A percentile compares a stretch with the other conserved stretches of the same genome.
These are phyloP conservation scores for Rhododendron henanense DNA, from an alignment of 148 eudicot genomes.

Conservation along the genomic window DNA sequence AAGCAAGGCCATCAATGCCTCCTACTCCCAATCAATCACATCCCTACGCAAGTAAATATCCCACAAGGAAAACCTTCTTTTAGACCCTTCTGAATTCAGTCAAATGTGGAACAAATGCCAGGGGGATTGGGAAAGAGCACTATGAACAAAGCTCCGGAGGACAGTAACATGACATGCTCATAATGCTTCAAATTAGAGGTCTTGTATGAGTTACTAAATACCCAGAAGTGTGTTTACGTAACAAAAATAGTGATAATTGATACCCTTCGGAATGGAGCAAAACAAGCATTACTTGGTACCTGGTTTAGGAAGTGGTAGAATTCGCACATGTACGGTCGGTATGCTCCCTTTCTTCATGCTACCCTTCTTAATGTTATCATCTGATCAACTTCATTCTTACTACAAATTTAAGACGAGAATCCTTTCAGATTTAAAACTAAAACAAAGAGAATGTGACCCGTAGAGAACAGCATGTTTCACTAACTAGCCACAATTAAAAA, in stretches of 20 bases:
- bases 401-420: not conserved
- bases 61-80: not conserved
- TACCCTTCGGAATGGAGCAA: not conserved
- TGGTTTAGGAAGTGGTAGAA: not conserved
- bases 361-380: not conserved
- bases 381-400: constrained; percentile 8
- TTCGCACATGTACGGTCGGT: not conserved
- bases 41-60: not conserved
- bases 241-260: not conserved
- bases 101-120: not conserved
- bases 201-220: not conserved
- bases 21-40: not conserved
- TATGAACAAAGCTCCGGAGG: not conserved
- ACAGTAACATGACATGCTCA: not conserved
- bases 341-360: not conserved
- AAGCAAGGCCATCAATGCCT: not conserved
- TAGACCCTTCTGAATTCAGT: not conserved
- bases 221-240: not conserved
- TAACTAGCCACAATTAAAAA: not conserved
- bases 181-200: not conserved
- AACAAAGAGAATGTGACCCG: not conserved
- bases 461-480: not conserved
- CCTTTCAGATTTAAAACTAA: not conserved
- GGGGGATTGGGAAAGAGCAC: not conserved
- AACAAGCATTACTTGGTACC: not conserved